phyloP scores from a whole-genome alignment of 192 early-diverging fungal species.

The Linnemannia elongata region DNA sequence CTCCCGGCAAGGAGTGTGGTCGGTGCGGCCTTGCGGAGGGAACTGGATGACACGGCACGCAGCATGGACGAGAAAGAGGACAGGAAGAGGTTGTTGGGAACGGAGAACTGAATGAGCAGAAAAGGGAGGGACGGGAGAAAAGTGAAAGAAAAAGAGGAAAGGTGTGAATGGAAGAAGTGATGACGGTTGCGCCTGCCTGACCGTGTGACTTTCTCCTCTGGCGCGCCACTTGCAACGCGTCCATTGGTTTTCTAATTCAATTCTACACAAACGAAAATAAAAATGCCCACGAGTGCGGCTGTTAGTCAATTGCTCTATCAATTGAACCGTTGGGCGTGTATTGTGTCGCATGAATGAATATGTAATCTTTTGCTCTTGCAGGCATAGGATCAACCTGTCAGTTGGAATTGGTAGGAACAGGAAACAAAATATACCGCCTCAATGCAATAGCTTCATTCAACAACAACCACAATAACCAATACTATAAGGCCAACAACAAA shows the following conservation, averaged over 20 bases:
- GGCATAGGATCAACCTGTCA: not conserved
- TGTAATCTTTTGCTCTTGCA: not conserved
- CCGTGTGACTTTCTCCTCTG: not conserved
- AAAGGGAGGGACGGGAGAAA: not conserved
- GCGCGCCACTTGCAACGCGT: not conserved
- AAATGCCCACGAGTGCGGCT: not conserved
- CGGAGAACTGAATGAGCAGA: not conserved
- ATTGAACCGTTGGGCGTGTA: not conserved
- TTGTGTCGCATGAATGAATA: not conserved
- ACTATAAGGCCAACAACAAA: not conserved
- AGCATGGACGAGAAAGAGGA: not conserved
- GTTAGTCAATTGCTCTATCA: not conserved
- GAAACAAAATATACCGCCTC: no score
- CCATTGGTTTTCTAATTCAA: not conserved
- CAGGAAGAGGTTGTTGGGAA: not conserved
- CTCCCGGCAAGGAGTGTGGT: not conserved
- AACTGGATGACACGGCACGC: not conserved
- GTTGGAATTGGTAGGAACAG: not conserved
- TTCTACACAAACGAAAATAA: not conserved
- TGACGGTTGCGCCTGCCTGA: not conserved
- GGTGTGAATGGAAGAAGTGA: not conserved
- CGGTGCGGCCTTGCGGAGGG: not conserved
- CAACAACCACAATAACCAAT: not conserved
- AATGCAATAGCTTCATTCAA: not conserved
- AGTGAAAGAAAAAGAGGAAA: not conserved